phyloP scores from a whole-genome alignment of 1,139 yeast genomes.

The Saccharomycopsis crataegensis region DNA sequence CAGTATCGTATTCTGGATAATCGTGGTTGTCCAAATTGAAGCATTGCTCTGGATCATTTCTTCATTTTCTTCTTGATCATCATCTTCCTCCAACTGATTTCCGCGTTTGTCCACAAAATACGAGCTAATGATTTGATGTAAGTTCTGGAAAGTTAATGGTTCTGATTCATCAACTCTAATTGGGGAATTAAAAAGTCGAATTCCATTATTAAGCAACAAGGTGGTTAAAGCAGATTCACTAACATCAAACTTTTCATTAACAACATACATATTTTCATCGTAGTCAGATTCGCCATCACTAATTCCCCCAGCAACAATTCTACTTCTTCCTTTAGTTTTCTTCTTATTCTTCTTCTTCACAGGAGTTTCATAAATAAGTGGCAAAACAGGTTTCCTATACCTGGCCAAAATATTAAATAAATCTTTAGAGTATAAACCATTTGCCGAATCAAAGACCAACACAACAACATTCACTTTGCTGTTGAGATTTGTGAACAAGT shows the following conservation, averaged over 20 bases:
- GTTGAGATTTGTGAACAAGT: slow-evolving; percentile 19
- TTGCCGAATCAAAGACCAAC: slow-evolving; percentile 17
- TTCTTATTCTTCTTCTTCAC: not conserved
- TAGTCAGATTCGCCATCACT: slow-evolving; percentile 13
- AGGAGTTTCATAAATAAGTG: slow-evolving; percentile 11
- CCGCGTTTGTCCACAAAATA: slow-evolving; percentile 5
- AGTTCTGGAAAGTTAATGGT: slow-evolving; percentile 1
- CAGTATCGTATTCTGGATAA: slow-evolving; percentile 10
- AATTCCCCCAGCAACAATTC: slow-evolving; percentile 10
- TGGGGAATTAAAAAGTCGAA: slow-evolving; percentile 13
- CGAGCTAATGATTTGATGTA: slow-evolving; percentile 4
- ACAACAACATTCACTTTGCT: slow-evolving; percentile 15
- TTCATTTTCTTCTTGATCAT: not conserved
- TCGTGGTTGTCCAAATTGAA: slow-evolving; percentile 19
- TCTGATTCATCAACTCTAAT: slow-evolving; percentile 5
- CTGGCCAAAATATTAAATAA: slow-evolving; percentile 13
- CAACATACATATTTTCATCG: not conserved
- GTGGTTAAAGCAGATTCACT: slow-evolving; percentile 12
- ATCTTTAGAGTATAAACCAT: slow-evolving; percentile 19
- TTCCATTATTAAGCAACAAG: slow-evolving; percentile 13
- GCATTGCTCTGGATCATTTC: slow-evolving; percentile 12
- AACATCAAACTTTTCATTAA: slow-evolving; percentile 2
- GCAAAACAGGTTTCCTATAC: slow-evolving; percentile 16
- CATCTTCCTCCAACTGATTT: not conserved
- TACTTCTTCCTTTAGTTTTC: not conserved